These are phyloP conservation scores for Neonothopanus nambi DNA, from an alignment of 1,284 basidiomycete genomes.

Conservation along the genomic window DNA sequence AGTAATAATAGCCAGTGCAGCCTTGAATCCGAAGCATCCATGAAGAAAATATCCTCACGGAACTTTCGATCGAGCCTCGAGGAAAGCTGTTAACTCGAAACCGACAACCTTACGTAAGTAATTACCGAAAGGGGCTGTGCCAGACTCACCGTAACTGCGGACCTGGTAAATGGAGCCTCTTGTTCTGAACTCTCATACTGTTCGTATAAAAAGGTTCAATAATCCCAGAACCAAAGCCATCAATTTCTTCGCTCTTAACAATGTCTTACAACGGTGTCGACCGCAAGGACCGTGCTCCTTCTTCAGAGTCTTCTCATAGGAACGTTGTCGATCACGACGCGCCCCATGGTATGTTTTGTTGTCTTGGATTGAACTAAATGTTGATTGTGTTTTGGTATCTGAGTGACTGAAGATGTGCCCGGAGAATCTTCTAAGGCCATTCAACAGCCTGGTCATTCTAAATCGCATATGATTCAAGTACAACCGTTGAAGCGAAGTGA, in stretches of 20 bases:
- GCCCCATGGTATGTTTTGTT: slow-evolving; percentile 53
- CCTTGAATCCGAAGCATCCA: too few relatives aligned
- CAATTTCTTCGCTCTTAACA: slow-evolving; percentile 2
- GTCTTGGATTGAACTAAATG: not conserved
- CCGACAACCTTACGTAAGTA: too few relatives aligned
- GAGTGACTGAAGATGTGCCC: slow-evolving; percentile 15
- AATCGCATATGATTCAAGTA: slow-evolving; percentile 58
- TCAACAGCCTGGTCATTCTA: slow-evolving; percentile 5
- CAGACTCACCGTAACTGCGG: slow-evolving; percentile 9
- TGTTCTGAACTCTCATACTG: slow-evolving; percentile 1
- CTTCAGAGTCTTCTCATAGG: slow-evolving; percentile 43
- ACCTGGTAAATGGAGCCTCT: not conserved
- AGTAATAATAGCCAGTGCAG: too few relatives aligned
- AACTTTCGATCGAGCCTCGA: too few relatives aligned
- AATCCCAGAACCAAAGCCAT: not conserved
- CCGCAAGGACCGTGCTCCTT: slow-evolving; percentile 51
- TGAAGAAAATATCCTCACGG: too few relatives aligned
- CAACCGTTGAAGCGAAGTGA: slow-evolving; percentile 81
- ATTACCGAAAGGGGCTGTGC: slow-evolving; percentile 5
- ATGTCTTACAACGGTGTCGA: slow-evolving; percentile 45
- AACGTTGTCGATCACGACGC: slow-evolving; percentile 80
- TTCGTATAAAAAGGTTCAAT: slow-evolving; percentile 1
- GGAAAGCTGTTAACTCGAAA: too few relatives aligned
- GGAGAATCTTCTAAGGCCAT: slow-evolving; percentile 2
- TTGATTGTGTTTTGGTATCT: not conserved